Base-by-base conservation (phyloP, 495 filamentous ascomycete genomes). In the Penicillium ochrochloron region DNA sequence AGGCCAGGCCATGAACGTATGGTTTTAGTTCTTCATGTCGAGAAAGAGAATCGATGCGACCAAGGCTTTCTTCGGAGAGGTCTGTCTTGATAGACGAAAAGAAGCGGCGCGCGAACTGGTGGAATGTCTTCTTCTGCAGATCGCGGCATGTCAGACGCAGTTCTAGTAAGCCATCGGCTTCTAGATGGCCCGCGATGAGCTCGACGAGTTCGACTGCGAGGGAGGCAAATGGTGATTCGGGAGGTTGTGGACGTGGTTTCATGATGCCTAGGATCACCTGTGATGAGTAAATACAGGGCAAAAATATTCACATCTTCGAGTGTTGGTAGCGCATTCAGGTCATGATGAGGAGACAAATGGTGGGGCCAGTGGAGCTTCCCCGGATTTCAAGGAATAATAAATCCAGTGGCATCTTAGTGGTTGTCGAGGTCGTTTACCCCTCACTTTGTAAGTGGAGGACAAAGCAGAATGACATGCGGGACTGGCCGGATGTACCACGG, bases 71-170 rank as follows among this genome's bases (percentile, higher is more conserved):
- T 5, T 34, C 50, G 5, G 72, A 75, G 12, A 75, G 64, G 27
- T 75, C 70, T 5, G 70, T 69, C 25, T 62, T 71, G 48, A 75
- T 64, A 12, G 66, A 65, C 0, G 70, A 61, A 27, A 75, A 75
- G 58, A 64, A 71, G 1, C 68, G 66, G 2, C 60, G 70, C 1
- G 70, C 68, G 41, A 73, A 73, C n/a, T 67, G 61, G 42, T 73
- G 65, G 29, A 75, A 73, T 0, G 73, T 75, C 44, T 70, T 73
- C 31, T 41, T 63, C n/a, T 75, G 70, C 2, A 73, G 60, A 6
- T 70, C 58, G 5, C 62, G 64, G 59, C 73, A 75, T 14, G 63
- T 62, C 3, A 71, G 60, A 52, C 73, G 73, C 17, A 75, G 54
- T 9, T 59, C 5, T 9, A 74, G 55, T 34, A 74, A 37, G 34